A percentile compares a stretch with the other conserved stretches of the same genome.
These are phyloP conservation scores for Aspergillus tubingensis DNA, from an alignment of 2,329 filamentous ascomycete genomes.

Conservation along the genomic window DNA sequence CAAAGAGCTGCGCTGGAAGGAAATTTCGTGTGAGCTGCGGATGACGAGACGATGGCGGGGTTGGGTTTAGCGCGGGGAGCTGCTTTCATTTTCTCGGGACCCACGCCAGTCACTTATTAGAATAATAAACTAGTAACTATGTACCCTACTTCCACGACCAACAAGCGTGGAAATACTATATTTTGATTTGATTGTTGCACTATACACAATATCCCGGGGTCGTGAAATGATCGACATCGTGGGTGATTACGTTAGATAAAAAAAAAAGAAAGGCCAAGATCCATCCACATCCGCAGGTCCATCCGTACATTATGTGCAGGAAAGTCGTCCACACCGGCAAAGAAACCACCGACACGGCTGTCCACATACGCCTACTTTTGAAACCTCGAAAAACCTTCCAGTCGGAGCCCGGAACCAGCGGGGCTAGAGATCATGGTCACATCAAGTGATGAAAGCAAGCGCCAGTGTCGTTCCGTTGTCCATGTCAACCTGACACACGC, in stretches of 20 bases:
- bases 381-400: background rate
- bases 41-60: slow-evolving; percentile 2
- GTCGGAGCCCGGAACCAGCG: slow-evolving; percentile 3
- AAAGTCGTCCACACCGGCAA: background rate
- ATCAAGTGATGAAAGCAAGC: slow-evolving; percentile 7
- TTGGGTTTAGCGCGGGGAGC: background rate
- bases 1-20: background rate
- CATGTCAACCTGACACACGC: background rate
- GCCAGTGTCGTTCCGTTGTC: background rate
- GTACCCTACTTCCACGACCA: background rate
- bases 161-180: background rate
- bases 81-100: background rate
- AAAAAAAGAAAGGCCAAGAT: background rate
- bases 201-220: slow-evolving; percentile 1
- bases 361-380: slow-evolving; percentile 3
- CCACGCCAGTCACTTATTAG: background rate
- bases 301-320: background rate
- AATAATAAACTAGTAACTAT: background rate
- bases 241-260: background rate
- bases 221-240: background rate
- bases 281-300: background rate
- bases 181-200: background rate
- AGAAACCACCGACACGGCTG: background rate
- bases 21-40: background rate
- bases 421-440: slow-evolving; percentile 12